Evolutionary conservation across 1,284 basidiomycete species (phyloP).

Genomic region (Leccinum griseonigrum): DNA sequence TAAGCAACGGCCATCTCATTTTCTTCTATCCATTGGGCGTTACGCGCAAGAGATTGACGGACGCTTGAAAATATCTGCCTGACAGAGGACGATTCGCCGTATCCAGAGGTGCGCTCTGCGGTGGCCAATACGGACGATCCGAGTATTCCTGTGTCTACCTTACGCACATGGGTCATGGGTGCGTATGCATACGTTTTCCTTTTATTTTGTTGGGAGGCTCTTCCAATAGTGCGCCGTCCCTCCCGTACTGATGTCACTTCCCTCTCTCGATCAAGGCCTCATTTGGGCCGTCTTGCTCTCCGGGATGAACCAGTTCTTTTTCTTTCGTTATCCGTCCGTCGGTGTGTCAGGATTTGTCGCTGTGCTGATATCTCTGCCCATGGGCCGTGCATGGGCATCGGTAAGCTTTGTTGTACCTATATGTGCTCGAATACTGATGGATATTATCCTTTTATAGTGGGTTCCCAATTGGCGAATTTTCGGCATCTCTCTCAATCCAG

Average conservation of each 20-base stretch:
- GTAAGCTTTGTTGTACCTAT: conserved; percentile 12
- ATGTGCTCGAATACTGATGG: neutral
- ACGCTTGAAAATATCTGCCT: neutral
- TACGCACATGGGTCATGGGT: conserved; percentile 68
- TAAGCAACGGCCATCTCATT: neutral
- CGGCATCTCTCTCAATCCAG: conserved; percentile 61
- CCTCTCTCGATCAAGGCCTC: conserved; percentile 24
- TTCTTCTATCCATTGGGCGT: neutral
- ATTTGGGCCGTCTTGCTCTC: conserved; percentile 57
- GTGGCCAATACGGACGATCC: conserved; percentile 74
- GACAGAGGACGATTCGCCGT: conserved; percentile 59
- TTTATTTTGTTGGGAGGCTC: neutral
- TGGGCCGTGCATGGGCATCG: conserved; percentile 59
- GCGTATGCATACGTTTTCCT: conserved; percentile 12
- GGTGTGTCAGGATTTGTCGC: conserved; percentile 50
- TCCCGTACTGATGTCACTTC: neutral
- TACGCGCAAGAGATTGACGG: neutral
- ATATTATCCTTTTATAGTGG: conserved; percentile 20
- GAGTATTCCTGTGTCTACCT: conserved; percentile 54
- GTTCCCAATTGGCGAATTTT: conserved; percentile 58
- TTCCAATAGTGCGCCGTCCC: neutral
- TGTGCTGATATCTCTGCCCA: conserved; percentile 62
- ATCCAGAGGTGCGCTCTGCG: conserved; percentile 76
- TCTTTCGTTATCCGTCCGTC: conserved; percentile 64
- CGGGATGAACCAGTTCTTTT: conserved; percentile 66